Evolutionary conservation across 495 filamentous ascomycete genomes (phyloP).

Genomic region (Xylaria telfairii): DNA sequence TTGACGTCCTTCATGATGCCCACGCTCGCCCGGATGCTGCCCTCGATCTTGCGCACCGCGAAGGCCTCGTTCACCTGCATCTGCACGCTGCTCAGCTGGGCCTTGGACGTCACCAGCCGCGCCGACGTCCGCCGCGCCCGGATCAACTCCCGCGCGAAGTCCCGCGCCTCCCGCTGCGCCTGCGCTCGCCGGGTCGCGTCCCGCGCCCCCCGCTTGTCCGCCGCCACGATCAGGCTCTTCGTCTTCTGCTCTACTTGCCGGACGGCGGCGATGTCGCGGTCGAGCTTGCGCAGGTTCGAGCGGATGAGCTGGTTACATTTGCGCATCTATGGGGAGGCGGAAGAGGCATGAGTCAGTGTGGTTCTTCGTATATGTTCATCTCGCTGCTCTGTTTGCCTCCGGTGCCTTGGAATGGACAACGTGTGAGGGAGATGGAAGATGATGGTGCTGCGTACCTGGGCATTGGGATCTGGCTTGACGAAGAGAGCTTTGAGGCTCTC

Average conservation of each 20-base stretch:
- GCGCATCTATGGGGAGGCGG: constrained; percentile 69
- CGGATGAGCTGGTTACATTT: constrained; percentile 96
- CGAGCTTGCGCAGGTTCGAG: constrained; percentile 88
- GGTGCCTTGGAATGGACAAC: background rate
- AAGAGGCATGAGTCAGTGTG: constrained; percentile 17
- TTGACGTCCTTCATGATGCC: constrained; percentile 99
- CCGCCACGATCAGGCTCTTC: constrained; percentile 79
- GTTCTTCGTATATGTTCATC: constrained; percentile 2
- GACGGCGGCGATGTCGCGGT: constrained; percentile 84
- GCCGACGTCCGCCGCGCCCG: constrained; percentile 75
- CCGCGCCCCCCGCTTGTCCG: constrained; percentile 77
- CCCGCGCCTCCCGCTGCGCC: constrained; percentile 77
- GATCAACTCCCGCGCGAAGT: constrained; percentile 87
- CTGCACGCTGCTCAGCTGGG: constrained; percentile 89
- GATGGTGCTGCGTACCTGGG: constrained; percentile 68
- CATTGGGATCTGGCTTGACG: constrained; percentile 89
- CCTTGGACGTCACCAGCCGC: constrained; percentile 82
- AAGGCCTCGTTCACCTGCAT: constrained; percentile 99
- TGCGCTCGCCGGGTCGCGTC: constrained; percentile 77
- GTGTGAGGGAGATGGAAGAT: constrained; percentile 2
- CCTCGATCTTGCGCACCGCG: constrained; percentile 94
- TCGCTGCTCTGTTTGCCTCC: background rate
- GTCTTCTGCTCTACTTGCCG: constrained; percentile 81
- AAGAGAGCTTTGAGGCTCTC: constrained; percentile 86
- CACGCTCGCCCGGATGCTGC: constrained; percentile 82